Evolutionary conservation across 805 yeast species (phyloP).

Genomic region (Candida vartiovaarae): DNA sequence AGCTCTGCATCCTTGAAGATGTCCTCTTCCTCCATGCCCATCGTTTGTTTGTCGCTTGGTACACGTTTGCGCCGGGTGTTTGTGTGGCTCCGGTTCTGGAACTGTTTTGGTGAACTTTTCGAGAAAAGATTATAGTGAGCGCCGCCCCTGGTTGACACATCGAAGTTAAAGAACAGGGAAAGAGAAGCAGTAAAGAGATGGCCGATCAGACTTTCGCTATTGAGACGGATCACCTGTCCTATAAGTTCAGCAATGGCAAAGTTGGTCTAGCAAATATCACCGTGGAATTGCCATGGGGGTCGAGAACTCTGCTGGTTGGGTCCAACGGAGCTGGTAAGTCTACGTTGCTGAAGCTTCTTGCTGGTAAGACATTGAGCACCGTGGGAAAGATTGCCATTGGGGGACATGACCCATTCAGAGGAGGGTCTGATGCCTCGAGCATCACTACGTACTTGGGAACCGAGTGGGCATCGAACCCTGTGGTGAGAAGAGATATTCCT

Average conservation of each 20-base stretch:
- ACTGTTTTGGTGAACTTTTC: too few relatives aligned
- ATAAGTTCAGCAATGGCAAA: constrained; percentile 53
- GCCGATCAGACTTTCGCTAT: constrained; percentile 35
- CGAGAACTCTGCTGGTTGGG: constrained; percentile 77
- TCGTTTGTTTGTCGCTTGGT: neutral
- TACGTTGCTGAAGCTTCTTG: constrained; percentile 73
- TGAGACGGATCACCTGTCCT: constrained; percentile 56
- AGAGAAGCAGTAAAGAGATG: neutral
- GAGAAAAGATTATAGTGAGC: too few relatives aligned
- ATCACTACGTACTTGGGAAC: constrained; percentile 84
- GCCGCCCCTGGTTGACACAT: too few relatives aligned
- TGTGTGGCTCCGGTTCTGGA: too few relatives aligned
- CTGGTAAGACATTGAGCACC: constrained; percentile 84
- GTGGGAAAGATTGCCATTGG: constrained; percentile 66
- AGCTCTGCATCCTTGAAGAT: constrained; percentile 19
- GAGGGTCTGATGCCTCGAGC: constrained; percentile 36
- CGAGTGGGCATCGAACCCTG: constrained; percentile 93
- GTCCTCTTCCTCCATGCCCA: constrained; percentile 16
- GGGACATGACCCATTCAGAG: constrained; percentile 84
- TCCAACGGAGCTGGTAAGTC: constrained; percentile 98
- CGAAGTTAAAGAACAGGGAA: too few relatives aligned
- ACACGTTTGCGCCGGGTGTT: too few relatives aligned
- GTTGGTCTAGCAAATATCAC: constrained; percentile 64
- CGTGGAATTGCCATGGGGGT: constrained; percentile 57
- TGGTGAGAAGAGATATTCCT: constrained; percentile 86